Base-by-base conservation (phyloP, 73 alveolate species). In the Paramecium primaurelia region DNA sequence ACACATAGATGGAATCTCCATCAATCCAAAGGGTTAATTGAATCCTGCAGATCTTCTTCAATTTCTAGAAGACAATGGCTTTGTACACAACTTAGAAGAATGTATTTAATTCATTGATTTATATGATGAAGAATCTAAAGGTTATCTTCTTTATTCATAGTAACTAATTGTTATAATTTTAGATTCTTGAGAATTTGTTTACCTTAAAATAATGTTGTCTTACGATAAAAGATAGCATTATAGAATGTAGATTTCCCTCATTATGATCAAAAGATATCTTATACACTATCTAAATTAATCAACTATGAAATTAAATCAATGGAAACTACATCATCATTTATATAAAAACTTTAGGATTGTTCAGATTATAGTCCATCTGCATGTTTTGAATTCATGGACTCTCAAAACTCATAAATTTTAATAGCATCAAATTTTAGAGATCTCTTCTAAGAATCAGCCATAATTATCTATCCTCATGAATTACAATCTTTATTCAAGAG, bases 61-160 rank as follows among this genome's bases (percentile, higher is more conserved):
- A 80, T 80, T 80, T 80, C 14, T 80, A 36, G 71, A 45, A 44
- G 91, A 40, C 32, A 32, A 80, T 25, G 91, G 91, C 3, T 80
- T 80, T 26, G 44, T 45, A 6, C 71, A 40, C 20, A 45, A 42
- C 22, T 22, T 80, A 28, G 51, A 80, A 45, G 71, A 80, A 80
- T 80, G 91, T n/a, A 80, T 18, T 0, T 6, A 42, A 26, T 80
- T 26, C 45, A 47, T 80, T 26, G 73, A 80, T 26, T 20, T 80
- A 28, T 80, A 80, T 18, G 73, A 47, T 25, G 77, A 80, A 45
- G 71, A 42, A 44, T 47, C 71, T 18, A 80, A 80, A 42, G 91
- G 73, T 5, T 30, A 20, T 8, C 30, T 45, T 1, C 51, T 80
- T 8, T 80, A 80, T 26, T 80, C 91, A 80, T 34, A 80, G 91